Evolutionary conservation across 441 rosid species (phyloP).

Genomic region (Dalechampia spathulata): DNA sequence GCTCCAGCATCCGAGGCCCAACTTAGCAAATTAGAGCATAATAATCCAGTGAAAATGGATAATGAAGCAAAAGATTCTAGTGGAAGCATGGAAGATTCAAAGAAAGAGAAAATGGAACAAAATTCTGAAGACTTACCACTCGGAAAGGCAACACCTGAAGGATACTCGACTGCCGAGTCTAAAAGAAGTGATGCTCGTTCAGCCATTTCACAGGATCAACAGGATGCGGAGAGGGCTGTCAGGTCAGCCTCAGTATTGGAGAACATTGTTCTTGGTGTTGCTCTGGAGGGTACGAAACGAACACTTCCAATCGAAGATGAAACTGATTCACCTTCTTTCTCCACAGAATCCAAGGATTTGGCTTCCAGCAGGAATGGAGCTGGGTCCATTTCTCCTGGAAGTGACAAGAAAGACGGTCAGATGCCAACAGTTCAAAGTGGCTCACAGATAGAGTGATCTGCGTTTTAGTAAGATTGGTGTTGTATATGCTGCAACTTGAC

Average conservation of each 20-base stretch:
- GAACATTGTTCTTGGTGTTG: conserved; percentile 85
- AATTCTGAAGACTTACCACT: conserved; percentile 3
- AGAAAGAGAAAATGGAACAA: conserved; percentile 16
- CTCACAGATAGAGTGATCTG: conserved; percentile 16
- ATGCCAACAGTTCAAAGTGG: conserved; percentile 22
- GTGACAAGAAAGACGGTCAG: conserved; percentile 41
- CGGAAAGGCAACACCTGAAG: conserved; percentile 13
- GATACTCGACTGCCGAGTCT: conserved; percentile 14
- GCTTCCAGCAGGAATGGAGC: conserved; percentile 34
- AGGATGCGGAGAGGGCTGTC: conserved; percentile 33
- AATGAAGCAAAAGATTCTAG: conserved; percentile 24
- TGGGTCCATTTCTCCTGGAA: conserved; percentile 19
- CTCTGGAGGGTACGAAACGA: conserved; percentile 76
- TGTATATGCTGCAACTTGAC: not conserved
- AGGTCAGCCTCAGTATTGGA: conserved; percentile 32
- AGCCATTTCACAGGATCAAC: conserved; percentile 27
- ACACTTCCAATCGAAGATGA: conserved; percentile 87
- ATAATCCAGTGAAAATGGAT: conserved; percentile 14
- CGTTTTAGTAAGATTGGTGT: not conserved
- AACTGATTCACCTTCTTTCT: conserved; percentile 22
- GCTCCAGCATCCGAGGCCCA: conserved; percentile 18
- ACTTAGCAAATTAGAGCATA: too few relatives aligned
- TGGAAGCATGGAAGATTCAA: conserved; percentile 19
- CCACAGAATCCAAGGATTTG: conserved; percentile 48
- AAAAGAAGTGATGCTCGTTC: conserved; percentile 19